phyloP scores from a whole-genome alignment of 768 basidiomycete genomes.

The Amanita pseudoporphyria region DNA sequence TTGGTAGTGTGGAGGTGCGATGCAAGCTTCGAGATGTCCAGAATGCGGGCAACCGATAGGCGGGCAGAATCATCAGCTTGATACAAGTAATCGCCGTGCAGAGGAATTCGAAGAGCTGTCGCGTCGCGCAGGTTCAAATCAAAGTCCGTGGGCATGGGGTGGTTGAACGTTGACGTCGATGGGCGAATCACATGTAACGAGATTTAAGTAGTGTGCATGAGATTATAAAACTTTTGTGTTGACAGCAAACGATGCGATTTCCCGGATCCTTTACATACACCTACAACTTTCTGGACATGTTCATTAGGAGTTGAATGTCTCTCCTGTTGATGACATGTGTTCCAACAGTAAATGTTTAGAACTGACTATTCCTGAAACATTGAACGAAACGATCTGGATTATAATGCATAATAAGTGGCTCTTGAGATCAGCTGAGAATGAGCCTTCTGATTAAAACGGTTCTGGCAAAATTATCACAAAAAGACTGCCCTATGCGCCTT shows the following conservation, averaged over 20 bases:
- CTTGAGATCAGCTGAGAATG: slow-evolving; percentile 56
- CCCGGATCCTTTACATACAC: slow-evolving; percentile 82
- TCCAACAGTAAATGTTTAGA: slow-evolving; percentile 60
- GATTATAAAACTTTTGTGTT: slow-evolving; percentile 19
- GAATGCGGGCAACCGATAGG: slow-evolving; percentile 51
- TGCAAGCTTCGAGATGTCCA: slow-evolving; percentile 36
- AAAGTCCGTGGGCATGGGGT: slow-evolving; percentile 23
- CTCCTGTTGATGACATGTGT: not conserved
- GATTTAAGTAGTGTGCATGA: not conserved
- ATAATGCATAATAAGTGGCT: slow-evolving; percentile 80
- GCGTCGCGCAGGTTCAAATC: slow-evolving; percentile 16
- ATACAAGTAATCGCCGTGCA: slow-evolving; percentile 32
- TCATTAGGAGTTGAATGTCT: not conserved
- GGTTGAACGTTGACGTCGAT: too few relatives aligned
- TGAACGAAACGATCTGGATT: slow-evolving; percentile 73
- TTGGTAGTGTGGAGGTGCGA: slow-evolving; percentile 50
- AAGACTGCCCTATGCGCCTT: slow-evolving; percentile 82
- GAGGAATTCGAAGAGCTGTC: slow-evolving; percentile 39
- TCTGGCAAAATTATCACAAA: not conserved
- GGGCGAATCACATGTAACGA: not conserved
- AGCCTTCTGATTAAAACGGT: not conserved
- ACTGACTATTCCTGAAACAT: slow-evolving; percentile 87
- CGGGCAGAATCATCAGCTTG: slow-evolving; percentile 32
- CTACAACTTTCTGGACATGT: slow-evolving; percentile 62
- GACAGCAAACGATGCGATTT: slow-evolving; percentile 64